Percentiles rank a stretch among this genome's conserved stretches.
Evolutionary conservation across 2,329 filamentous ascomycete genomes (phyloP).

Genomic region (Colletotrichum echinochloae): DNA sequence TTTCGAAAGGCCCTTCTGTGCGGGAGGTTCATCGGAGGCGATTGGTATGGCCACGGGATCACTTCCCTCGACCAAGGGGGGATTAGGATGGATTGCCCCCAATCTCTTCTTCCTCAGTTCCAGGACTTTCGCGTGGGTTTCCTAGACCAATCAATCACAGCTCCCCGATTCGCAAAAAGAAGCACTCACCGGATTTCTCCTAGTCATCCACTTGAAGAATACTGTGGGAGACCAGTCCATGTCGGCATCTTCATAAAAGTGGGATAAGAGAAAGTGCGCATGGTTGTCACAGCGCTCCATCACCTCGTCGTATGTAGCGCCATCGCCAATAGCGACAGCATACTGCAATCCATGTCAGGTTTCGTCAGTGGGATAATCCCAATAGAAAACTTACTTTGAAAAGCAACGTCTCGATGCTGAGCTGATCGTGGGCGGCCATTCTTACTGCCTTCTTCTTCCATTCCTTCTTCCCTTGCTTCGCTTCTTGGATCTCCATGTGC

Average conservation of each 20-base stretch:
- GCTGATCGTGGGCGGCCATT: conserved; percentile 6
- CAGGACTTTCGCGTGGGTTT: conserved; percentile 27
- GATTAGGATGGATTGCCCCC: background rate
- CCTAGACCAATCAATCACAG: conserved; percentile 14
- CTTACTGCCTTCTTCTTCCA: conserved; percentile 44
- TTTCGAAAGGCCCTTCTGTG: conserved; percentile 33
- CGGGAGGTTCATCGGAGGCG: conserved; percentile 28
- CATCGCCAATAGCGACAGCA: conserved; percentile 64
- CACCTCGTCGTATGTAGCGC: conserved; percentile 63
- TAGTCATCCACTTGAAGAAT: conserved; percentile 63
- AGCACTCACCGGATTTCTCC: conserved; percentile 54
- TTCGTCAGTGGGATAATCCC: conserved; percentile 10
- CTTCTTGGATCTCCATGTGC: conserved; percentile 46
- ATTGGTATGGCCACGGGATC: background rate
- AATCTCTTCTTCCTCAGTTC: conserved; percentile 24
- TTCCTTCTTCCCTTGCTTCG: conserved; percentile 49
- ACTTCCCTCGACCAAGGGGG: background rate
- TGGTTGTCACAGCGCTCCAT: conserved; percentile 60
- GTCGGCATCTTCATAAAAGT: conserved; percentile 58
- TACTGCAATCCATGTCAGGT: conserved; percentile 53
- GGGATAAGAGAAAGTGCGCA: conserved; percentile 63
- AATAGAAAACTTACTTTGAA: conserved; percentile 48
- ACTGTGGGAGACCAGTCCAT: conserved; percentile 58
- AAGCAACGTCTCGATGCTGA: conserved; percentile 44
- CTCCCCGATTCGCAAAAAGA: background rate